Base-by-base conservation (phyloP, 495 filamentous ascomycete species). In the Penicillium tannophilum region DNA sequence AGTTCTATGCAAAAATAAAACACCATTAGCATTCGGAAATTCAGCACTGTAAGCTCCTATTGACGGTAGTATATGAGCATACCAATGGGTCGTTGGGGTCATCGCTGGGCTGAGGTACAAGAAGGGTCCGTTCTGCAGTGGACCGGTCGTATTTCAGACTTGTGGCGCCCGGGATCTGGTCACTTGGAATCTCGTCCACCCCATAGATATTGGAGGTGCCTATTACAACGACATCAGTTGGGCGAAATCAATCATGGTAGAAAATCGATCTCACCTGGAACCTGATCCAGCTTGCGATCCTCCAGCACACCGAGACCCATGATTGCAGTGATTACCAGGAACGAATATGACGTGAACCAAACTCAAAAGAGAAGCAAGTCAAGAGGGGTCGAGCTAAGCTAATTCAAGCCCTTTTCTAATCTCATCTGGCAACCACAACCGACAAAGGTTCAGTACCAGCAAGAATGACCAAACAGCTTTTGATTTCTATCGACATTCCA, bases 281-380 rank as follows among this genome's bases (percentile, higher is more conserved):
- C 90, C 68, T 88, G 82, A 59, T 80, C 76, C 39, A 82, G 74
- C 58, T 80, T 78, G 48, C 59, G 76, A 65, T 88, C 83, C 61
- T 93, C 86, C 53, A 96, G 76, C 52, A 96, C 83, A 39, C 91
- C 89, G 60, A 96, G 79, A n/a, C 90, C 90, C 92, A 96, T 96
- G 31, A 61, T 69, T 44, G 59, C 35, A 28, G 19, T 24, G 20
- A 23, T 23, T 23, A 2, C 20, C 20, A 44, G 16, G 41, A 16
- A 17, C 12, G 26, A 46, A 28, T 16, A 31, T 11, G 10, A 23
- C n/a, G 42, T 17, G 19, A 24, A 23, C 6, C 31, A 12, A 26
- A 54, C 30, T 10, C 9, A 30, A 12, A 9, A 17, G 7, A 6
- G 8, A 47, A 12, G 23, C 12, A 47, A 47, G 23, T 12, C 20